Conservation (phyloP, 164 flowering plant genomes). For the Magnolia sinica region DNA sequence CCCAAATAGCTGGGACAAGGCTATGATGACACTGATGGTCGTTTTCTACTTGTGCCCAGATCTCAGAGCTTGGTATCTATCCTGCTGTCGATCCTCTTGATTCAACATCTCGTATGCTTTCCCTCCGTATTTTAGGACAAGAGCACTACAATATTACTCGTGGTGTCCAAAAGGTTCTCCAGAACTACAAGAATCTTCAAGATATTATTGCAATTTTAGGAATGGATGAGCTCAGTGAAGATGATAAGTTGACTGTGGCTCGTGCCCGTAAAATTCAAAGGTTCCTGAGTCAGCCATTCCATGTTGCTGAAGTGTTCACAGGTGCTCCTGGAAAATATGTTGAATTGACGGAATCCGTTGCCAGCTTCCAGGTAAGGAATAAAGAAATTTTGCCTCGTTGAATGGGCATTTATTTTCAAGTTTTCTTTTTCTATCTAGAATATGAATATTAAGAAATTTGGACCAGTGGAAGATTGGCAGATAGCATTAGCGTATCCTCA, state of each 20-base stretch:
- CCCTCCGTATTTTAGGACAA: constrained; percentile 86
- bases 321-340: constrained; percentile 98
- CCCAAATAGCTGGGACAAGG: background rate
- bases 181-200: constrained; percentile 91
- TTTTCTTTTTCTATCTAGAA: background rate
- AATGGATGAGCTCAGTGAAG: constrained; percentile 99
- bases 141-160: constrained; percentile 96
- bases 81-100: constrained; percentile 50
- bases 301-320: constrained; percentile 98
- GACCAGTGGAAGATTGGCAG: background rate
- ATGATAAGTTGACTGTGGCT: constrained; percentile 91
- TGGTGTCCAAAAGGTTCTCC: constrained; percentile 91
- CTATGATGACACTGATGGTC: background rate
- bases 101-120: constrained; percentile 96
- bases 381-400: background rate
- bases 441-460: background rate
- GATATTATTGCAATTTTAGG: constrained; percentile 99
- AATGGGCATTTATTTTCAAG: background rate
- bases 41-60: constrained; percentile 37
- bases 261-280: constrained; percentile 94
- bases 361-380: constrained; percentile 80
- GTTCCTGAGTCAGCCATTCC: constrained; percentile 97
- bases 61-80: constrained; percentile 98
- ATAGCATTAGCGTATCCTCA: no score
- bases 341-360: constrained; percentile 87